phyloP scores from a whole-genome alignment of 164 flowering plant species.

The Annona cherimola region DNA sequence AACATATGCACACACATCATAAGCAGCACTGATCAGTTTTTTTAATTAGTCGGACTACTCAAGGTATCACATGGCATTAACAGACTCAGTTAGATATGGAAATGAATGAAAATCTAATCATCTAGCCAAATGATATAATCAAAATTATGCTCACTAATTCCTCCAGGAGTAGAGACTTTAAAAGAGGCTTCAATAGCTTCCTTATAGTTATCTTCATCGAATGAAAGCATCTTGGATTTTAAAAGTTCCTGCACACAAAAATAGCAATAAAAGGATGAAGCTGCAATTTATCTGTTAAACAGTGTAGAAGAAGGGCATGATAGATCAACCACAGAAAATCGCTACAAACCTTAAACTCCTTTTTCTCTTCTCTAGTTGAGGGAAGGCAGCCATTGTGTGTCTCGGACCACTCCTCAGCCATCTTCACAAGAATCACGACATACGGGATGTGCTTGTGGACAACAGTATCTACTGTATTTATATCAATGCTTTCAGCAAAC shows the following conservation, averaged over 20 bases:
- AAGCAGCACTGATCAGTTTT: too few relatives aligned
- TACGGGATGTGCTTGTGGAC: conserved; percentile 93
- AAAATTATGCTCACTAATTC: conserved; percentile 67
- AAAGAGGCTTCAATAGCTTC: conserved; percentile 95
- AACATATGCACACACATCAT: too few relatives aligned
- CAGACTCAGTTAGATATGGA: background rate
- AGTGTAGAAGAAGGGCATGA: conserved; percentile 1
- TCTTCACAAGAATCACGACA: conserved; percentile 87
- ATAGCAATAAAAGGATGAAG: conserved; percentile 10
- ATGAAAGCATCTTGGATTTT: conserved; percentile 55
- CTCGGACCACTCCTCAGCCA: conserved; percentile 82
- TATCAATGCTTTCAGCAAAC: conserved; percentile 79
- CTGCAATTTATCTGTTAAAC: background rate
- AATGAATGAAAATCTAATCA: background rate
- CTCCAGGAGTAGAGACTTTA: conserved; percentile 76
- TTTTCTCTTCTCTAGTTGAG: conserved; percentile 86
- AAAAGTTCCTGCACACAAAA: conserved; percentile 54
- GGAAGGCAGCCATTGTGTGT: conserved; percentile 71
- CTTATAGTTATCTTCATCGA: conserved; percentile 93
- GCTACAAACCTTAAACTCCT: conserved; percentile 69
- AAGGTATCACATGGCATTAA: background rate
- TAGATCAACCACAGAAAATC: background rate
- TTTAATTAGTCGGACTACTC: background rate
- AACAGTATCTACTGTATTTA: conserved; percentile 71
- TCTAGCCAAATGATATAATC: background rate